Conservation (phyloP, 257 asterid species). For the Paraleonurus japonicus region DNA sequence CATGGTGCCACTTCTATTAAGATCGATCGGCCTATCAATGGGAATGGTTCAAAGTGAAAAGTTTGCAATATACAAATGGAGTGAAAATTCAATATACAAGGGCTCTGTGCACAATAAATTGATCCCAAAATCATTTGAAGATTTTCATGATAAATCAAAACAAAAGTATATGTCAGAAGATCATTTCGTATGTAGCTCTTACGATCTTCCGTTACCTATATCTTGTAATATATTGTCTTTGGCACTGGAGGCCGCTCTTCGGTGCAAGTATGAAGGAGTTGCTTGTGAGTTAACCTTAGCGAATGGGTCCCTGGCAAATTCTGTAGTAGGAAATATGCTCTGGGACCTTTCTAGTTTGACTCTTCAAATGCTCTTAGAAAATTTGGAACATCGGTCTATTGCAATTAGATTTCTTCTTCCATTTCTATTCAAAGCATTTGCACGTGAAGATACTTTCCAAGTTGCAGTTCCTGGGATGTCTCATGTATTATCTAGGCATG, state of each 20-base stretch:
- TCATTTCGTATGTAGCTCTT: constrained; percentile 31
- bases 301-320: constrained; percentile 31
- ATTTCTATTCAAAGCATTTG: constrained; percentile 58
- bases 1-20: constrained; percentile 67
- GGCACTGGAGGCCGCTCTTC: constrained; percentile 57
- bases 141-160: constrained; percentile 31
- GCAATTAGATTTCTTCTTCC: constrained; percentile 77
- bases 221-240: constrained; percentile 64
- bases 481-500: constrained; percentile 59
- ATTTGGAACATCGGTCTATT: constrained; percentile 71
- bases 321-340: constrained; percentile 63
- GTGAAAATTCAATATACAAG: constrained; percentile 30
- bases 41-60: constrained; percentile 58
- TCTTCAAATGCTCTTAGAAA: constrained; percentile 61
- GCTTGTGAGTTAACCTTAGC: constrained; percentile 30
- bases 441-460: constrained; percentile 38
- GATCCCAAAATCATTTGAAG: constrained; percentile 27
- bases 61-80: constrained; percentile 54
- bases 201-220: constrained; percentile 52
- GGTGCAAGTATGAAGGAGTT: constrained; percentile 32
- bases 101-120: constrained; percentile 31
- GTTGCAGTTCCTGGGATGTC: constrained; percentile 51
- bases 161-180: constrained; percentile 30
- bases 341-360: constrained; percentile 77
- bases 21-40: constrained; percentile 70